Conservation (phyloP, 139 green algal genomes). For the Picochlorum sp. region DNA sequence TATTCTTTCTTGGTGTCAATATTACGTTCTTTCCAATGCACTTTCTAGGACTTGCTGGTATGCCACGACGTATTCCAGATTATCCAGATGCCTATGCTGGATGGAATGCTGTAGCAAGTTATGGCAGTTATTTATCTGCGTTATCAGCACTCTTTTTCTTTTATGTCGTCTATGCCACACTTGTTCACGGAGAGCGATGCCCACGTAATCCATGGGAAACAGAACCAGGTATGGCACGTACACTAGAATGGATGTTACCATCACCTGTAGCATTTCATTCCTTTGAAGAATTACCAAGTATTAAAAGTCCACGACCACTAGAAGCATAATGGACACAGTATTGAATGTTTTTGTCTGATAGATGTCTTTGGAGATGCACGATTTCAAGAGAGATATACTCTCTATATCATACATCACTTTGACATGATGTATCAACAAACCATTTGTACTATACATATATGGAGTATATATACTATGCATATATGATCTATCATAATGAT, state of each 20-base stretch:
- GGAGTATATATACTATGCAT: neutral
- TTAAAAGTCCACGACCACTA: conserved; percentile 23
- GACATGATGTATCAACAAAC: too few relatives aligned
- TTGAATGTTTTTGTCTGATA: too few relatives aligned
- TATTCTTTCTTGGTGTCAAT: conserved; percentile 66
- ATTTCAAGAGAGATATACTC: neutral
- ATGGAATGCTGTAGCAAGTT: conserved; percentile 56
- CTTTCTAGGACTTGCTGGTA: conserved; percentile 59
- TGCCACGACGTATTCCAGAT: conserved; percentile 62
- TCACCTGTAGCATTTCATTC: conserved; percentile 53
- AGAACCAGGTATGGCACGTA: conserved; percentile 27
- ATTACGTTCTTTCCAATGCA: conserved; percentile 69
- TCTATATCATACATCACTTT: neutral
- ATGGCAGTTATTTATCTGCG: conserved; percentile 60
- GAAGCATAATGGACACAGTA: neutral
- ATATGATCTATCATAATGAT: conserved; percentile 3
- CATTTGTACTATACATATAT: too few relatives aligned
- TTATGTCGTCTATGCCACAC: conserved; percentile 51
- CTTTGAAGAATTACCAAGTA: conserved; percentile 52
- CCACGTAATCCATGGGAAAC: conserved; percentile 49
- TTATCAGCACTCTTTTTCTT: conserved; percentile 57
- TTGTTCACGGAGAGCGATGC: conserved; percentile 41
- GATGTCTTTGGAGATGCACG: too few relatives aligned
- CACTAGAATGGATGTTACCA: conserved; percentile 56
- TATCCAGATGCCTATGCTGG: conserved; percentile 59